Evolutionary conservation across 202 grass and related monocot genomes (phyloP), one percentile per base, ranked within the genome.

Genomic region (Musa balbisiana): DNA sequence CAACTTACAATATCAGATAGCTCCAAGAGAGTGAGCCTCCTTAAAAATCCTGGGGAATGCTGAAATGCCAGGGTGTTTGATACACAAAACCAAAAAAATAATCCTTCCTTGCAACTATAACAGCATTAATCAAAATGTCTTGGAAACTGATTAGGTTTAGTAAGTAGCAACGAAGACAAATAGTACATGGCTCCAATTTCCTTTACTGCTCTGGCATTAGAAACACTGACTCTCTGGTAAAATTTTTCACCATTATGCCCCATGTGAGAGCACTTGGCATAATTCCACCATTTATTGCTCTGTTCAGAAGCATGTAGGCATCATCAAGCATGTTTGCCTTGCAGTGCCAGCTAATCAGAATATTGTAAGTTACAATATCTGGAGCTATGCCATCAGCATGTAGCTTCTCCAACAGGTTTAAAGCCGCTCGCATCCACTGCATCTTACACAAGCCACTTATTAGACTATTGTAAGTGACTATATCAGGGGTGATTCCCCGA

Each of bases 331-430:
- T 84, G 76, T 83, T 91, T 49, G 58, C 82, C 80, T 97, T 97
- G 86, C 87, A 93, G 73, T 97, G 90, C 90, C 94, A 97, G 81
- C 88, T 97, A 55, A 93, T 93, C 55, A 97, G 85, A 86, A 88
- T 97, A 82, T 97, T 97, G 70, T 97, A 97, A 23, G 94, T 89
- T 72, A 93, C 75, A 82, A 83, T 84, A 87, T 91, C 88, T 16
- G 93, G 86, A 64, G 52, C 15, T 74, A 97, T 78, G 76, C 89
- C 73, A 87, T 91, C 90, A 71, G 79, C 82, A 27, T 89, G 87
- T 27, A 93, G 78, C 80, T 90, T 91, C 25, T 93, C 93, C 79
- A 93, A 76, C 59, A 93, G 85, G 84, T 93, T 93, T 80, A 97
- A 80, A 78, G 88, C 90, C 63, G 90, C 86, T 80, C 53, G 88